Base-by-base conservation (phyloP, 257 asterid species). In the Plantago ovata region DNA sequence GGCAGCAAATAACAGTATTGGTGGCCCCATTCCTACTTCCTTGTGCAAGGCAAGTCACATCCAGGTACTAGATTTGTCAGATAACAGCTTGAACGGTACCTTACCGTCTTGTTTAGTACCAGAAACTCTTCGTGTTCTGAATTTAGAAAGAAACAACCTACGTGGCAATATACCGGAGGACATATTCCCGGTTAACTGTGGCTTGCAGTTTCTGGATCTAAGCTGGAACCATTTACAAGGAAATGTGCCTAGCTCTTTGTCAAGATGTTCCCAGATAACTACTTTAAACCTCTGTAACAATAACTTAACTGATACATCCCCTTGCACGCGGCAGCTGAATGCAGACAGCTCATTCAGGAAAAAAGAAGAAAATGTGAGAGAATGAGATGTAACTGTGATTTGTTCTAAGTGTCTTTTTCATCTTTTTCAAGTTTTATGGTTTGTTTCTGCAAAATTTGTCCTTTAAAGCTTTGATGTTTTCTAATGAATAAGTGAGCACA, bases 11-110 rank as follows among this genome's bases (percentile, higher is more conserved):
- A 85, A 70, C 38, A 75, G 42, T n/a, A 65, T 88, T 45, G 10
- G 7, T 0, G 81, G 95, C 2, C 18, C 21, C 0, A 77, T 88
- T 22, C 87, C 96, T n/a, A 48, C 49, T 49, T 88, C 90, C 2
- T 15, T 85, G 1, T 85, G 96, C 73, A 75, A 70, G 0, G 70
- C 77, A 11, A 70, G 42, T 39, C 18, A 23, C 1, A 75, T 88
- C 15, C 59, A 62, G 55, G 65, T 75, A 3, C 86, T 88, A 3
- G 84, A 82, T 66, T 64, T 86, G 56, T 83, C 89, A 0, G 66
- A 76, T 53, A 83, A 86, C 63, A 69, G 51, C 52, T 61, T 81
- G 55, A 58, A 44, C 3, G 80, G 80, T 4, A 38, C 9, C 4
- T 66, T 85, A 56, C 84, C 86, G 7, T 20, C 78, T 7, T 85